phyloP scores from a whole-genome alignment of 768 basidiomycete species.

The Infundibulicybe gibba region DNA sequence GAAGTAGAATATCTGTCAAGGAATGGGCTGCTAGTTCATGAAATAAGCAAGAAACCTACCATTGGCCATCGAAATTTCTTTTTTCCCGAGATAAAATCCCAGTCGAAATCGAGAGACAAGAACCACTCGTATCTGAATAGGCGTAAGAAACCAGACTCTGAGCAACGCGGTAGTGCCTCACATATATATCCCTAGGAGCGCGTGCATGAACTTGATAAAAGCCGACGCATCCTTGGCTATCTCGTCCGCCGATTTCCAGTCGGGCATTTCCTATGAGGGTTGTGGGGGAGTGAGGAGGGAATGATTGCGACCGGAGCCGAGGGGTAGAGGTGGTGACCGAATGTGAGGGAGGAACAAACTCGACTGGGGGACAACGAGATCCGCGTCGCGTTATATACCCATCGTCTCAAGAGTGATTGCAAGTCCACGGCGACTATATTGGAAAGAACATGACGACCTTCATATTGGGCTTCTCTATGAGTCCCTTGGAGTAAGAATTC shows the following conservation, averaged over 20 bases:
- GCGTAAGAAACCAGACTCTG: conserved; percentile 1
- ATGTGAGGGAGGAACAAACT: not conserved
- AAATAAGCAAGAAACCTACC: conserved; percentile 30
- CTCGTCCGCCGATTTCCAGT: conserved; percentile 52
- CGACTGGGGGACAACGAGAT: not conserved
- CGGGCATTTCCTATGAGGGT: conserved; percentile 31
- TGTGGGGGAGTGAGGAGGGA: conserved; percentile 1
- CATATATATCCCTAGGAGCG: conserved; percentile 55
- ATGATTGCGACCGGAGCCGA: not conserved
- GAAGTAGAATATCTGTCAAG: conserved; percentile 58
- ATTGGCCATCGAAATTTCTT: conserved; percentile 65
- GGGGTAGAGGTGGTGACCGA: not conserved
- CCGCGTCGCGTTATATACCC: too few relatives aligned
- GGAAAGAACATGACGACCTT: too few relatives aligned
- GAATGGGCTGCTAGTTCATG: not conserved
- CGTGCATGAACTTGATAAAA: conserved; percentile 53
- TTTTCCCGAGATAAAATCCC: conserved; percentile 52
- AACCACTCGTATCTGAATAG: conserved; percentile 59
- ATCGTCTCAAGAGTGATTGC: too few relatives aligned
- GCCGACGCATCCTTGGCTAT: conserved; percentile 39
- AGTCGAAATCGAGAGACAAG: conserved; percentile 60
- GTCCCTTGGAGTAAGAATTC: too few relatives aligned
- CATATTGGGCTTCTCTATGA: too few relatives aligned
- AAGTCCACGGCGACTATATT: too few relatives aligned
- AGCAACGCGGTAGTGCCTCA: conserved; percentile 18